These are phyloP conservation scores for Porcisia deanei DNA, from an alignment of 208 protist species.

Conservation along the genomic window DNA sequence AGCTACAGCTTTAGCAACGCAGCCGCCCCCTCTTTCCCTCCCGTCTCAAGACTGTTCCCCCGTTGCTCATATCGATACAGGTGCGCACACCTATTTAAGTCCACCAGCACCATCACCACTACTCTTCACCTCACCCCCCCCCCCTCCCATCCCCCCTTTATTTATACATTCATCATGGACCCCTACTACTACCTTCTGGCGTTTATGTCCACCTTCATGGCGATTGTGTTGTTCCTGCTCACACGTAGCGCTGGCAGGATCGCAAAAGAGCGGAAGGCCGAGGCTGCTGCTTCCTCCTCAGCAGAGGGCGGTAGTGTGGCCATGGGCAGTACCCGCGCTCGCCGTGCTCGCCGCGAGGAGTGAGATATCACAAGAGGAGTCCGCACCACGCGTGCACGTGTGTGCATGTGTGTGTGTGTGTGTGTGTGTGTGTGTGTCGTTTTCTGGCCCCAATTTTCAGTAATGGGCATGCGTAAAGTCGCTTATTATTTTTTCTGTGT, in stretches of 20 bases:
- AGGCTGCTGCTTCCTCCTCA: constrained; percentile 3
- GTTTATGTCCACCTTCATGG: constrained; percentile 31
- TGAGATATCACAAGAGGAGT: not conserved
- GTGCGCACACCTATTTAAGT: too few species aligned
- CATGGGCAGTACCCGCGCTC: constrained; percentile 27
- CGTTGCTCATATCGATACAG: too few species aligned
- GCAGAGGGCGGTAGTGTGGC: not conserved
- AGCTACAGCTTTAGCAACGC: not conserved
- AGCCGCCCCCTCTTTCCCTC: not conserved
- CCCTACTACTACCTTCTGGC: constrained; percentile 36
- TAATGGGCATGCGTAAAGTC: too few species aligned
- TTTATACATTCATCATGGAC: constrained; percentile 17
- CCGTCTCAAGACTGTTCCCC: not conserved
- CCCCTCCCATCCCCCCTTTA: not conserved
- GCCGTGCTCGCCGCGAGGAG: constrained; percentile 34
- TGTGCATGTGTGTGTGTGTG: constrained; percentile 7
- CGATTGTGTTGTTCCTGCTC: constrained; percentile 18
- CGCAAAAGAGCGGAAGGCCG: constrained; percentile 28
- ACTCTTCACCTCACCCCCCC: not conserved
- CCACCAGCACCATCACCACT: not conserved
- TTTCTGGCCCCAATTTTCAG: too few species aligned
- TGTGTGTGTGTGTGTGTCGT: not conserved
- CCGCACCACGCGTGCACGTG: not conserved
- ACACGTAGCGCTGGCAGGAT: constrained; percentile 28
- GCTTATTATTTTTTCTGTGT: too few species aligned